A percentile compares a stretch with the other conserved stretches of the same genome.
These are phyloP conservation scores for Botryosphaeria dothidea DNA, from an alignment of 2,329 filamentous ascomycete species.

Conservation along the genomic window DNA sequence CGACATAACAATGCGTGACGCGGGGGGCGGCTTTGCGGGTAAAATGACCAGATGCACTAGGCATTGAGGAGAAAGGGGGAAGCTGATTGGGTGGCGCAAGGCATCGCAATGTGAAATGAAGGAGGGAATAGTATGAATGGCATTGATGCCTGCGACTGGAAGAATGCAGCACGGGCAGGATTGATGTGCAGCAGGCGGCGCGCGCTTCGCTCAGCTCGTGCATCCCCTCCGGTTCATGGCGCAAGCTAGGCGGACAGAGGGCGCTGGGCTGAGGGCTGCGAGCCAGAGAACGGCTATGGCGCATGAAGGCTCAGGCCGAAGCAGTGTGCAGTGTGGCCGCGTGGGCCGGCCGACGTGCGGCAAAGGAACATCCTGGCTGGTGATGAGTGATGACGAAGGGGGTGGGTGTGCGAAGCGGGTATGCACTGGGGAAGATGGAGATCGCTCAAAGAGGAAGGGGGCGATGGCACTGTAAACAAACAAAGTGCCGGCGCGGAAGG, in stretches of 20 bases:
- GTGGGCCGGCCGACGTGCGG: background rate
- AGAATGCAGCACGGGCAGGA: background rate
- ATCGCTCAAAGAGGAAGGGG: slow-evolving; percentile 11
- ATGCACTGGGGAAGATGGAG: slow-evolving; percentile 12
- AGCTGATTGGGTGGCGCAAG: background rate
- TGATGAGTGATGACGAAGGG: slow-evolving; percentile 2
- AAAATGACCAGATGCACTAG: background rate
- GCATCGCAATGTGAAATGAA: slow-evolving; percentile 3
- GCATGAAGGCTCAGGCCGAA: background rate
- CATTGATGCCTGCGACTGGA: background rate
- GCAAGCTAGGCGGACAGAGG: background rate
- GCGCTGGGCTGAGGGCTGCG: background rate
- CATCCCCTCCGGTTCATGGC: background rate
- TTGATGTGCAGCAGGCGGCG: background rate
- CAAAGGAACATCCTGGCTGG: background rate
- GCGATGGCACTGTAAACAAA: slow-evolving; percentile 10
- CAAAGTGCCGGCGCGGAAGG: too few species aligned
- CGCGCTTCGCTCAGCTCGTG: background rate
- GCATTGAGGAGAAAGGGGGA: background rate
- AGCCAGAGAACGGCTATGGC: slow-evolving; percentile 8
- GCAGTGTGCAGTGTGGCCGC: background rate
- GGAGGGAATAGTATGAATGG: background rate
- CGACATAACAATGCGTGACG: background rate
- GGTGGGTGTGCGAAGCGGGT: background rate
- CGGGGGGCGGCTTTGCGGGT: background rate